phyloP scores from a whole-genome alignment of 2,329 filamentous ascomycete genomes.

The Didymella arachidicola region DNA sequence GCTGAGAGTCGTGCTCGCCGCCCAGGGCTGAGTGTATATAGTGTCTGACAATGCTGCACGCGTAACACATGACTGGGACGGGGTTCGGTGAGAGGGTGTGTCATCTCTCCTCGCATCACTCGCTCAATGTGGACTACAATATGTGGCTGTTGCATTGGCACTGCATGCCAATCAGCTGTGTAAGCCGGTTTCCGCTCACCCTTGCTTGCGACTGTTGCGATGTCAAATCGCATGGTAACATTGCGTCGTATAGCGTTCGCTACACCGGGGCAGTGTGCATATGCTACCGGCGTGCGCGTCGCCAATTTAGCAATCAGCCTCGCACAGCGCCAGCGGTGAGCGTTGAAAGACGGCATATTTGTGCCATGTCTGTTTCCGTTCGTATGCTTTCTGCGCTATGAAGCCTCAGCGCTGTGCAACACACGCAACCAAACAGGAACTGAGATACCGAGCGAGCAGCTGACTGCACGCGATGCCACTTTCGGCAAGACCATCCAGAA shows the following conservation, averaged over 20 bases:
- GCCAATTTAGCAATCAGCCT: conserved; percentile 15
- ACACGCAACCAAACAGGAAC: conserved; percentile 16
- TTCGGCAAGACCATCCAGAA: conserved; percentile 25
- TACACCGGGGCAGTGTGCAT: conserved; percentile 13
- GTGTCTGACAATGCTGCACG: conserved; percentile 8
- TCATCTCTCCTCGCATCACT: conserved; percentile 1
- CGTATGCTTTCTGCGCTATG: conserved; percentile 23
- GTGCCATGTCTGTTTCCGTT: background rate
- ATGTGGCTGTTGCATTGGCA: conserved; percentile 10
- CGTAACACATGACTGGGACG: conserved; percentile 6
- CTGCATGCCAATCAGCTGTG: conserved; percentile 10
- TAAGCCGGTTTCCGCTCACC: conserved; percentile 23
- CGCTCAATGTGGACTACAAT: conserved; percentile 1
- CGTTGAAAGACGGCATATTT: background rate
- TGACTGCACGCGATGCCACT: conserved; percentile 22
- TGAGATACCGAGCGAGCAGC: conserved; percentile 30
- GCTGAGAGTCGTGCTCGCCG: conserved; percentile 2
- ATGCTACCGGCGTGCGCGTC: conserved; percentile 17
- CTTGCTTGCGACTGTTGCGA: conserved; percentile 15
- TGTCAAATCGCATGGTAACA: conserved; percentile 18
- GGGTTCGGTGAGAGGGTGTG: conserved; percentile 1
- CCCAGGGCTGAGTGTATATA: conserved; percentile 5
- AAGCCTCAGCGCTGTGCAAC: conserved; percentile 34
- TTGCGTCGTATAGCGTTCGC: conserved; percentile 15
- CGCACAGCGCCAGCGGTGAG: conserved; percentile 19